Conservation (phyloP, 768 basidiomycete genomes). For the Mycena albidolilacea region DNA sequence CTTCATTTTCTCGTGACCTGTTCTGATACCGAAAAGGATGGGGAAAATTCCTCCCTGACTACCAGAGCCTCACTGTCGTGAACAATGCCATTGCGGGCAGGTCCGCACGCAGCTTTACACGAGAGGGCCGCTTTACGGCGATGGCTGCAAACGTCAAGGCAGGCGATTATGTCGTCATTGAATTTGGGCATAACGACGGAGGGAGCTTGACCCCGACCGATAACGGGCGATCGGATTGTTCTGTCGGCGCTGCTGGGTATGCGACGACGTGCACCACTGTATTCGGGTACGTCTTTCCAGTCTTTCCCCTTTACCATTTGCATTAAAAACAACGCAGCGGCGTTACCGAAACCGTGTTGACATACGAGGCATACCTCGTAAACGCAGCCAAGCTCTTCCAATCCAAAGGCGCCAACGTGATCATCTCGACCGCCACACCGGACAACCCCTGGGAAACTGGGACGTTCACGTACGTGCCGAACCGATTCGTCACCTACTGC, state of each 20-base stretch:
- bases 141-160: constrained; percentile 43
- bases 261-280: constrained; percentile 12
- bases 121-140: constrained; percentile 49
- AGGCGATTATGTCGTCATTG: constrained; percentile 47
- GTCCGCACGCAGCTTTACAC: constrained; percentile 51
- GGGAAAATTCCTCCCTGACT: constrained; percentile 46
- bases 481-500: constrained; percentile 21
- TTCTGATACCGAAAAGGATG: constrained; percentile 33
- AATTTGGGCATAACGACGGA: constrained; percentile 53
- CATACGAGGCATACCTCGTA: constrained; percentile 20
- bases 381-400: constrained; percentile 24
- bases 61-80: constrained; percentile 46
- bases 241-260: constrained; percentile 10
- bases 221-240: constrained; percentile 39
- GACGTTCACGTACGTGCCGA: background rate
- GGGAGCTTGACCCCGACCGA: constrained; percentile 40
- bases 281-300: background rate
- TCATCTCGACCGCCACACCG: constrained; percentile 18
- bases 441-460: constrained; percentile 22
- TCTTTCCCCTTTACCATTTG: background rate
- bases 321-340: constrained; percentile 1
- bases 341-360: constrained; percentile 16
- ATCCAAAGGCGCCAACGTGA: constrained; percentile 12
- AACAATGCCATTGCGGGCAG: constrained; percentile 52
- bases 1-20: background rate